A percentile compares a stretch with the other conserved stretches of the same genome.
Conservation (phyloP, 345 rosid genomes). For the Camelina sativa region DNA sequence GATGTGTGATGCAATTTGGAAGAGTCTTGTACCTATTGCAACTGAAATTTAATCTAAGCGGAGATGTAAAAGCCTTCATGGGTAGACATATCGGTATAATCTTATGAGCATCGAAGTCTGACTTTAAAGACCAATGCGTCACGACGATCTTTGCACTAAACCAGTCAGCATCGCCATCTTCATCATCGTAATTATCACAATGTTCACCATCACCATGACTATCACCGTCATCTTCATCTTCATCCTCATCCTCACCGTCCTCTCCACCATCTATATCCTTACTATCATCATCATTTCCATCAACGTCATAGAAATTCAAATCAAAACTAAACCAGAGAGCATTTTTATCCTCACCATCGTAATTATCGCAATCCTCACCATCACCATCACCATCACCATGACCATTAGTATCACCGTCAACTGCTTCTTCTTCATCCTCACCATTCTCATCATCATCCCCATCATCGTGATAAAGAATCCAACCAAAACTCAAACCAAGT, state of each 20-base stretch:
- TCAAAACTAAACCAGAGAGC: neutral
- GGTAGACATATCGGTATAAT: slow-evolving; percentile 20
- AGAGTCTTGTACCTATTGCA: neutral
- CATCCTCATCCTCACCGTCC: neutral
- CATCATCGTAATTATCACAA: neutral
- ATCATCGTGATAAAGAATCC: too few relatives aligned
- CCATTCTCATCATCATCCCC: neutral
- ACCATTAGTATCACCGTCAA: neutral
- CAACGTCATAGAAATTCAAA: neutral
- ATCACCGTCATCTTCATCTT: neutral
- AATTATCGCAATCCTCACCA: neutral
- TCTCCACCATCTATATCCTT: neutral
- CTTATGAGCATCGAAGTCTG: slow-evolving; percentile 1
- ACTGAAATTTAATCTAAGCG: neutral
- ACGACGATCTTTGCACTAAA: neutral
- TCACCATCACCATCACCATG: neutral
- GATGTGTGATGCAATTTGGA: slow-evolving; percentile 11
- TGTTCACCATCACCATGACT: neutral
- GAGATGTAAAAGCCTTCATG: neutral
- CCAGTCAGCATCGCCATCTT: neutral
- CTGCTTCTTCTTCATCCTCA: neutral
- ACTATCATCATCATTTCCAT: neutral
- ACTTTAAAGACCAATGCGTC: neutral
- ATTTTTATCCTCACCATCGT: neutral
- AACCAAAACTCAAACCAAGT: neutral